Conservation (phyloP, 805 yeast genomes). For the Saccharomycopsis javanensis region DNA sequence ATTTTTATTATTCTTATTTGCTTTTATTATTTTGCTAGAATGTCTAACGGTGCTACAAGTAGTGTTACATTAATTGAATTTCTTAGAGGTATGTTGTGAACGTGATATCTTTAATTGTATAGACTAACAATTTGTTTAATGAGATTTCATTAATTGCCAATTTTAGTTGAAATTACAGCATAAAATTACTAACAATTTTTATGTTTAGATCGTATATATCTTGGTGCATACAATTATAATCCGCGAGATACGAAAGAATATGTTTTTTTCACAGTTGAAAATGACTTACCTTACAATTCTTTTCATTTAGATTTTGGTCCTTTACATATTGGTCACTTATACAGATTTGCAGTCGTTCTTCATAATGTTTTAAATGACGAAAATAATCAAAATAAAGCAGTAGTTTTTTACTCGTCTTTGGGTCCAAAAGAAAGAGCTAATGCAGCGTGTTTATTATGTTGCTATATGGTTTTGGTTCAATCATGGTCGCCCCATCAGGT, state of each 20-base stretch:
- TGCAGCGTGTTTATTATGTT: conserved; percentile 88
- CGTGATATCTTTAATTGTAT: not conserved
- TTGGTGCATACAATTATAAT: conserved; percentile 75
- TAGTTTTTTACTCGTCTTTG: conserved; percentile 80
- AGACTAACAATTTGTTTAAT: no score
- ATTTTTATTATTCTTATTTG: not conserved
- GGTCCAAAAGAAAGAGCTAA: conserved; percentile 78
- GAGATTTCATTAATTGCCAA: no score
- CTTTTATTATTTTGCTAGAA: not conserved
- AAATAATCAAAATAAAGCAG: conserved; percentile 74
- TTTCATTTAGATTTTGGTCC: conserved; percentile 98
- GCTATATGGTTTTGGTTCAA: conserved; percentile 91
- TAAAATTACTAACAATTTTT: not conserved
- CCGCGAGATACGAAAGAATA: conserved; percentile 70
- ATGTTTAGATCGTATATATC: conserved; percentile 54
- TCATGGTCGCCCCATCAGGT: conserved; percentile 99
- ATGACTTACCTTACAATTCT: conserved; percentile 84
- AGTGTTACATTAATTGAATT: conserved; percentile 14
- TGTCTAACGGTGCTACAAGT: not conserved
- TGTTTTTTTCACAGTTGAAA: conserved; percentile 88
- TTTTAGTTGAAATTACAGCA: no score
- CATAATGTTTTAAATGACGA: conserved; percentile 88
- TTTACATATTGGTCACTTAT: conserved; percentile 81
- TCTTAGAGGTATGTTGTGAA: conserved; percentile 12
- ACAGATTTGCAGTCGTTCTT: conserved; percentile 88